Percentiles rank a stretch among this genome's conserved stretches.
Conservation (phyloP, 108 stramenopile genomes). For the Nitzschia inconspicua region DNA sequence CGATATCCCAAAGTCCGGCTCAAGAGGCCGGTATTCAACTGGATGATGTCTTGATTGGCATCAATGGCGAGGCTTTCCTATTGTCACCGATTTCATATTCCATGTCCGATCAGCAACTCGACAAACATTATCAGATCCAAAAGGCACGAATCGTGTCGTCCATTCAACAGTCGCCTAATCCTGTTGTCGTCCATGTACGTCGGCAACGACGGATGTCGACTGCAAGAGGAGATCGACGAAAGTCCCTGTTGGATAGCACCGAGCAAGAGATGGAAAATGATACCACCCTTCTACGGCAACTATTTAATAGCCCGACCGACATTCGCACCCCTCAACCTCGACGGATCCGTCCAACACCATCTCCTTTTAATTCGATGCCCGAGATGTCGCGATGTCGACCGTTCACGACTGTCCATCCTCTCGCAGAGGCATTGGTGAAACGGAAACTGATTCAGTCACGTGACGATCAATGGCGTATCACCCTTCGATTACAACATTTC, state of each 20-base stretch:
- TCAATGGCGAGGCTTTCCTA: conserved; percentile 67
- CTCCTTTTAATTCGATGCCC: not conserved
- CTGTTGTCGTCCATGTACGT: conserved; percentile 51
- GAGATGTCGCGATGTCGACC: conserved; percentile 12
- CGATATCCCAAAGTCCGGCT: conserved; percentile 36
- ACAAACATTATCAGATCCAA: conserved; percentile 5
- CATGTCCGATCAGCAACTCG: not conserved
- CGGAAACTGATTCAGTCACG: conserved; percentile 24
- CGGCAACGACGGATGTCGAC: not conserved
- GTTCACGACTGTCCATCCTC: conserved; percentile 57
- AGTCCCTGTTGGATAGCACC: conserved; percentile 18
- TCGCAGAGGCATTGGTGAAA: conserved; percentile 44
- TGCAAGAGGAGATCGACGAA: conserved; percentile 19
- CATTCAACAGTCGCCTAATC: conserved; percentile 38
- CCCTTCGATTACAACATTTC: conserved; percentile 46
- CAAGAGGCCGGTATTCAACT: conserved; percentile 45
- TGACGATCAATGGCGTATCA: conserved; percentile 40
- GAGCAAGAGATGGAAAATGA: not conserved
- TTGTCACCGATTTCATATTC: conserved; percentile 5
- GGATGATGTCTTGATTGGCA: conserved; percentile 67
- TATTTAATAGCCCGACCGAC: not conserved
- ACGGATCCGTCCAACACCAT: not conserved
- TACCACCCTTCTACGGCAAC: too few species aligned
- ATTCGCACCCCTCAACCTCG: not conserved
- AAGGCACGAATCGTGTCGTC: conserved; percentile 18